Evolutionary conservation across 352 stramenopile genomes (phyloP).

Genomic region (Globisporangium nodosum): DNA sequence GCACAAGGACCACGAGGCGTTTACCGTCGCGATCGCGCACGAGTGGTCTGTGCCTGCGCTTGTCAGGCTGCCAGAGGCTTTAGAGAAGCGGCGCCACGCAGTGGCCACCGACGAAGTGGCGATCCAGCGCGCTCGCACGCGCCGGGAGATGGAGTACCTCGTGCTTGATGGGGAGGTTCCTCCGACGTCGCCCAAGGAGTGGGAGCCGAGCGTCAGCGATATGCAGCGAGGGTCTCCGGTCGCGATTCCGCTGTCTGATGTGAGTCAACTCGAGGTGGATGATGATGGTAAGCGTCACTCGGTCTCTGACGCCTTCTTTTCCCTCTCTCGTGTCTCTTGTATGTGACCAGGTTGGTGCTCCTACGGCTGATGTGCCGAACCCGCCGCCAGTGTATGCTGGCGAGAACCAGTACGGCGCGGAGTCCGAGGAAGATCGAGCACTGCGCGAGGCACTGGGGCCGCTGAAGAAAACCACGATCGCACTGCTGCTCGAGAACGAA

Average conservation of each 20-base stretch:
- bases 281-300: not conserved
- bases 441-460: constrained; percentile 61
- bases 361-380: constrained; percentile 2
- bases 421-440: constrained; percentile 53
- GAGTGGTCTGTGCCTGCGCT: constrained; percentile 67
- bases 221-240: constrained; percentile 46
- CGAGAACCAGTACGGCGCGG: constrained; percentile 12
- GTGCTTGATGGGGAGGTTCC: constrained; percentile 78
- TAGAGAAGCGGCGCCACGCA: constrained; percentile 30
- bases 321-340: not conserved
- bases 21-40: constrained; percentile 40
- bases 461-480: constrained; percentile 67
- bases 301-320: not conserved
- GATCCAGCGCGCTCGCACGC: constrained; percentile 57
- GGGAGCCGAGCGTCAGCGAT: constrained; percentile 54
- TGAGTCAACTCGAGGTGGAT: constrained; percentile 14
- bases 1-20: constrained; percentile 53
- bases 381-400: not conserved
- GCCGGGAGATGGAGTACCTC: constrained; percentile 79
- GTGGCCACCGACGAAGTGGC: constrained; percentile 57
- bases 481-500: constrained; percentile 66
- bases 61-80: constrained; percentile 49
- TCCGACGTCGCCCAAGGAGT: constrained; percentile 72
- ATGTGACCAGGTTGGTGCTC: constrained; percentile 7
- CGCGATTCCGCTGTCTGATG: constrained; percentile 66